Percentiles rank a stretch among this genome's conserved stretches.
Evolutionary conservation across 495 filamentous ascomycete species (phyloP).

Genomic region (Daldinia childiae): DNA sequence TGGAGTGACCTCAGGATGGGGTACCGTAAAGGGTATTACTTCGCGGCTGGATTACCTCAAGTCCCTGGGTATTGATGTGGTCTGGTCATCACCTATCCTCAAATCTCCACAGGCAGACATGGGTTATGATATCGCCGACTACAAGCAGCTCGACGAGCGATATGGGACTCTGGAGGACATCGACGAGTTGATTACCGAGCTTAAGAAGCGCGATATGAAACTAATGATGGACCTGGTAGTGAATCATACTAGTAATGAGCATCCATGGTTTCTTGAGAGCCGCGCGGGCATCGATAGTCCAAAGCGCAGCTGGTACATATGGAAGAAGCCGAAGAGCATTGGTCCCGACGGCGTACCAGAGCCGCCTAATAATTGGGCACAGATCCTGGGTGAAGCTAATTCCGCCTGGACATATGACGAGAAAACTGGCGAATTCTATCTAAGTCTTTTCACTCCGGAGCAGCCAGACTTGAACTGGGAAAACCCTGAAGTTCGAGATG

Average conservation of each 20-base stretch:
- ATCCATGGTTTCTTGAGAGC: conserved; percentile 71
- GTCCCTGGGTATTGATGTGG: conserved; percentile 53
- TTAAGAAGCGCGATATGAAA: conserved; percentile 68
- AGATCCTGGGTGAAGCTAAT: conserved; percentile 64
- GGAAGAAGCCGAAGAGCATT: conserved; percentile 63
- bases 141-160: conserved; percentile 63
- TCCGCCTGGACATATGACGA: conserved; percentile 70
- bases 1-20: conserved; percentile 60
- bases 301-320: conserved; percentile 72
- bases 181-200: conserved; percentile 62
- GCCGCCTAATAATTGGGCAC: conserved; percentile 71
- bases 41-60: conserved; percentile 65
- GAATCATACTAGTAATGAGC: conserved; percentile 71
- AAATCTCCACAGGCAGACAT: conserved; percentile 68
- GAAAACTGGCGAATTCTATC: conserved; percentile 65
- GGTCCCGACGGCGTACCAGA: conserved; percentile 58
- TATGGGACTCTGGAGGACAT: conserved; percentile 70
- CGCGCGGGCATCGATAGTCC: conserved; percentile 59
- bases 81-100: conserved; percentile 50
- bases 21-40: conserved; percentile 66
- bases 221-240: conserved; percentile 73
- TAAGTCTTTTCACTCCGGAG: conserved; percentile 65
- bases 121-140: conserved; percentile 69
- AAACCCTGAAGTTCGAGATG: conserved; percentile 63
- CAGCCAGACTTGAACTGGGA: conserved; percentile 77